A percentile compares a stretch with the other conserved stretches of the same genome.
Conservation (phyloP, 2,329 filamentous ascomycete species). For the Pyrenochaeta sp. region DNA sequence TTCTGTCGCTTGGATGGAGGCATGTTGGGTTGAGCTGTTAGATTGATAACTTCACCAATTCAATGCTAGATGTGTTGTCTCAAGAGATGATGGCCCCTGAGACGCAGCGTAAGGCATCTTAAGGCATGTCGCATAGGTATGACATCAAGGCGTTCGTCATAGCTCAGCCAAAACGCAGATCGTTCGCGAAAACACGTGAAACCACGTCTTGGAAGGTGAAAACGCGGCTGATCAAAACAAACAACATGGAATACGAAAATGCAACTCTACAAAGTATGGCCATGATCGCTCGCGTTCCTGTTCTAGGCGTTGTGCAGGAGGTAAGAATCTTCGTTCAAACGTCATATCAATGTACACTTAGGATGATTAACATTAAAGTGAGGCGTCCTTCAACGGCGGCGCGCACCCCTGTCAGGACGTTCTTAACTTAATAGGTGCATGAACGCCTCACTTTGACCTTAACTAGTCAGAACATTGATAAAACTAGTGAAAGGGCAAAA, state of each 20-base stretch:
- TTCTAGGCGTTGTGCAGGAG: too few species aligned
- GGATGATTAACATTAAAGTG: too few species aligned
- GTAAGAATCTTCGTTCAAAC: too few species aligned
- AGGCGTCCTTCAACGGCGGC: too few species aligned
- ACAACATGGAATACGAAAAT: background rate
- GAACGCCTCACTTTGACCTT: too few species aligned
- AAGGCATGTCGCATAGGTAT: constrained; percentile 4
- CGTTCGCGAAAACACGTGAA: constrained; percentile 14
- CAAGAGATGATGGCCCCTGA: background rate
- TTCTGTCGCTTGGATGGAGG: constrained; percentile 21
- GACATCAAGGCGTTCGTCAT: constrained; percentile 21
- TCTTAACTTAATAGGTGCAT: too few species aligned
- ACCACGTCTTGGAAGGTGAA: background rate
- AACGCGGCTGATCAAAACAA: constrained; percentile 3
- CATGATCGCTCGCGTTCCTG: too few species aligned
- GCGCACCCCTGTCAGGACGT: too few species aligned
- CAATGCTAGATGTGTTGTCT: background rate
- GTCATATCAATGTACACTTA: too few species aligned
- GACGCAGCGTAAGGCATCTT: background rate
- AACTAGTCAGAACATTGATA: too few species aligned
- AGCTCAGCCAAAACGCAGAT: constrained; percentile 13
- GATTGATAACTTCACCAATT: background rate
- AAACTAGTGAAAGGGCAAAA: too few species aligned
- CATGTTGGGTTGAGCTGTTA: constrained; percentile 8
- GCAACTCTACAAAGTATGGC: too few species aligned